These are phyloP conservation scores for Eimeria necatrix DNA, from an alignment of 169 alveolate species.

Conservation along the genomic window DNA sequence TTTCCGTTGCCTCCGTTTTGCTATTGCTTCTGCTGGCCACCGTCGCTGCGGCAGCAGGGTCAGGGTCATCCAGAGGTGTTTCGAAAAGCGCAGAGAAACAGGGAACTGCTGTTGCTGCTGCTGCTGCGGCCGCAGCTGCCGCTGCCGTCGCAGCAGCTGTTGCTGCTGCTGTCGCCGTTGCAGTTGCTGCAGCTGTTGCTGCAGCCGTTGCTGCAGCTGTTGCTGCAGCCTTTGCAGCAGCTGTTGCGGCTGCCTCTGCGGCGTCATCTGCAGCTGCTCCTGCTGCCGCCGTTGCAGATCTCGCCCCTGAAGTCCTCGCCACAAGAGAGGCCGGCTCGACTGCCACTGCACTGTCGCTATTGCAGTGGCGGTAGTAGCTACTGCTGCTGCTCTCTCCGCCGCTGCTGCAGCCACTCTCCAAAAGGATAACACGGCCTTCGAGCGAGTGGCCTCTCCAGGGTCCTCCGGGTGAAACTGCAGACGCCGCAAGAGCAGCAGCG, in stretches of 20 bases:
- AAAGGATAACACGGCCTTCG: neutral
- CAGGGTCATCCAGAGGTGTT: neutral
- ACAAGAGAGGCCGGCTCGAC: neutral
- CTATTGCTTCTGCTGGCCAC: neutral
- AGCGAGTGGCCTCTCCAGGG: slow-evolving; percentile 30
- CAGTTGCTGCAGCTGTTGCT: neutral
- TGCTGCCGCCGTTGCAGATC: neutral
- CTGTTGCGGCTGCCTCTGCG: neutral
- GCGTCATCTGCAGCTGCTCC: neutral
- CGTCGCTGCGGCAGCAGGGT: neutral
- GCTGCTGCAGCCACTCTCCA: neutral
- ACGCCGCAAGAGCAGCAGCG: neutral
- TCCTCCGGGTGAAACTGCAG: slow-evolving; percentile 45
- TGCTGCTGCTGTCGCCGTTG: neutral
- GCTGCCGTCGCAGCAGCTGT: neutral
- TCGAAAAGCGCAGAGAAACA: slow-evolving; percentile 19
- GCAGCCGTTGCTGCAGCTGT: neutral
- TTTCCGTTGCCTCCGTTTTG: neutral
- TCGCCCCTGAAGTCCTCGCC: neutral
- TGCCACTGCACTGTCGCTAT: slow-evolving; percentile 1
- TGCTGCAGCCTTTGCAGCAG: neutral
- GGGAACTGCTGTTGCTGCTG: slow-evolving; percentile 13
- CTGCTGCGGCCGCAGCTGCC: slow-evolving; percentile 35
- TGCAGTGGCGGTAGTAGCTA: slow-evolving; percentile 15
- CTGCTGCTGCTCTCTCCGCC: slow-evolving; percentile 23